Evolutionary conservation across 169 alveolate species (phyloP), one percentile per base, ranked within the genome.

Genomic region (Cryptosporidium viatorum): DNA sequence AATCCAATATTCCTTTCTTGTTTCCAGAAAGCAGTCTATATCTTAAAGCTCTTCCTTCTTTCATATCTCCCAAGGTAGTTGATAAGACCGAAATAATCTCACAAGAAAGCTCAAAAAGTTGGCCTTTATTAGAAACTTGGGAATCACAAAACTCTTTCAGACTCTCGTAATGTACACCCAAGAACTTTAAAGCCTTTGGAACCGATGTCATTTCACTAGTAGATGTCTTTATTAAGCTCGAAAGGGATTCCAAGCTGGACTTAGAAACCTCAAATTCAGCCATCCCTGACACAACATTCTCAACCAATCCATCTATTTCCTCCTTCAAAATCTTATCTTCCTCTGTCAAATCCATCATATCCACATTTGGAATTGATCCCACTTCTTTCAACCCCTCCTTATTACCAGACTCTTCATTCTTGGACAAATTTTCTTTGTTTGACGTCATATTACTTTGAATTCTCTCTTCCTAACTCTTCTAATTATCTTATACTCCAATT

Each of bases 191-290:
- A 35, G 96, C 96, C 80, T 93, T 92, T 43, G 97, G 97, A 33
- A 95, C 95, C 2, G 96, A 92, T 21, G 97, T 95, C 97, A 95
- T 95, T 23, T 95, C 93, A 55, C 94, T 91, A 6, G 97, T 93
- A 29, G 96, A 92, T 52, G 95, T 93, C 91, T 93, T 93, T 60
- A 95, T 80, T 45, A 65, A 37, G 14, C 70, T 67, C 48, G 89
- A 59, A 14, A 80, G 68, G 14, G 41, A 23, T 33, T 65, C 75
- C 39, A 80, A 80, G 35, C 41, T 55, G 0, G 50, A 33, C 55
- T 58, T 80, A 18, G 75, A 59, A 23, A 45, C 75, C 43, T 80
- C 89, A n/a, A 65, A 65, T 39, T 21, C 74, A 0, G 52, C 1
- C 23, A 41, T 41, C 31, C 8, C 55, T 35, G 68, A 52, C 1